Conservation (phyloP, 2,329 filamentous ascomycete species). For the Phialocephala sp. region DNA sequence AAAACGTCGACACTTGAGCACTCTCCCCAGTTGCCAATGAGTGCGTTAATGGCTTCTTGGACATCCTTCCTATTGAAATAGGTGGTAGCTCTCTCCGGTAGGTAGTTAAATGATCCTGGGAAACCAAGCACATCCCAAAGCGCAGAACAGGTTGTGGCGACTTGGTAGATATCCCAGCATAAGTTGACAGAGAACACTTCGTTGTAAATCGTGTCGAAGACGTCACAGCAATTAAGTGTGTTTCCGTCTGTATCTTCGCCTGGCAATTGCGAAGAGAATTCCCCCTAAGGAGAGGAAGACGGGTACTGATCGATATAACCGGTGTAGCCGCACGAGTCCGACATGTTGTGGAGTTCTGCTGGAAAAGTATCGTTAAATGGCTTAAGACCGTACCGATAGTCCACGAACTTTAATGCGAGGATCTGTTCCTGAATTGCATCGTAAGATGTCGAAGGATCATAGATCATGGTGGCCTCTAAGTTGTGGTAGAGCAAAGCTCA, state of each 20-base stretch:
- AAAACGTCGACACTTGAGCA: constrained; percentile 57
- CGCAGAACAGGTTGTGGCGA: constrained; percentile 73
- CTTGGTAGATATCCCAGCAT: constrained; percentile 79
- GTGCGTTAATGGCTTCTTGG: constrained; percentile 66
- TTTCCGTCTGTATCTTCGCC: constrained; percentile 48
- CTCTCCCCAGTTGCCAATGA: constrained; percentile 70
- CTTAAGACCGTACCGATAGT: constrained; percentile 65
- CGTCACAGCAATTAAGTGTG: constrained; percentile 56
- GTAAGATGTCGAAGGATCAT: constrained; percentile 69
- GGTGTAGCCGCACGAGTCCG: constrained; percentile 65
- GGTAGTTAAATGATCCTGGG: constrained; percentile 68
- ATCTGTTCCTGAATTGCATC: constrained; percentile 52
- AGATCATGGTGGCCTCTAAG: constrained; percentile 71
- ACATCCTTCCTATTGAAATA: constrained; percentile 69
- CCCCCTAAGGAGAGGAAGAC: constrained; percentile 69
- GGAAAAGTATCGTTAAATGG: constrained; percentile 66
- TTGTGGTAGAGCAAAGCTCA: constrained; percentile 70
- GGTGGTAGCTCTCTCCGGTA: constrained; percentile 64
- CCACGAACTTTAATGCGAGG: constrained; percentile 62
- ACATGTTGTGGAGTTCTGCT: constrained; percentile 55
- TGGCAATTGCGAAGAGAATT: constrained; percentile 56
- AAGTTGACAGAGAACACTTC: constrained; percentile 68
- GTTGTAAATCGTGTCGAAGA: constrained; percentile 61
- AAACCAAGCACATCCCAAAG: constrained; percentile 73
- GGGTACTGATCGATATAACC: constrained; percentile 66